Base-by-base conservation (phyloP, 768 basidiomycete genomes). In the Mrakia frigida region DNA sequence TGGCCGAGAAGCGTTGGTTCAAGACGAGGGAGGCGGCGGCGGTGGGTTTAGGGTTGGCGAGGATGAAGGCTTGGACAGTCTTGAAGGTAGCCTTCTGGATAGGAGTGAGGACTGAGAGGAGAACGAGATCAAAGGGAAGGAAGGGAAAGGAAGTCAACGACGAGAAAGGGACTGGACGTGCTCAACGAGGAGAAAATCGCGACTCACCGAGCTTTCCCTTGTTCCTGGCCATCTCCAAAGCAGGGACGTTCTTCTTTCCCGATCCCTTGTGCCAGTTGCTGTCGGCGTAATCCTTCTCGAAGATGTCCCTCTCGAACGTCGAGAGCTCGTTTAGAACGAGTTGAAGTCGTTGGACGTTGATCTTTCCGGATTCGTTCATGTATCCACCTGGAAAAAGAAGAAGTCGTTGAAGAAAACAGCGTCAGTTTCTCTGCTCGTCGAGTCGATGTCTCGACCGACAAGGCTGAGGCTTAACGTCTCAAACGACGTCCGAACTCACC, bases 271-370 rank as follows among this genome's bases (percentile, higher is more conserved):
- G 92, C 93, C 94, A 98, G 80, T 90, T 94, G 80, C 89, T 78
- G 82, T 98, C 96, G 10, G 90, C 89, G 79, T 90, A 92, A 82
- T 96, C 95, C 83, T 89, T 91, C 86, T 97, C 91, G 79, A 96
- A 99, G 3, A 92, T 87, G 75, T 96, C 94, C 74, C 88, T 86
- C 83, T 99, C 97, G 88, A 93, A 93, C 16, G 87, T 84, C 3
- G 88, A 88, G 88, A 99, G 91, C 85, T 97, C 91, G 82, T 96
- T 88, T 52, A 99, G 85, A 41, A 99, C 87, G 14, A 92, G 84
- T 83, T 97, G 96, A 52, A 99, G 85, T 50, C 96, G 86, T 80
- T 87, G 86, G 77, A 89, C 88, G 79, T 90, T 89, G 81, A 99
- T 94, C 9, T 86, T 86, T 25, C 97, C 97, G 77, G 86, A 87